Evolutionary conservation across 202 grass and related monocot species (phyloP), one percentile per base, ranked within the genome.

Genomic region (Tripidium arundinaceum): DNA sequence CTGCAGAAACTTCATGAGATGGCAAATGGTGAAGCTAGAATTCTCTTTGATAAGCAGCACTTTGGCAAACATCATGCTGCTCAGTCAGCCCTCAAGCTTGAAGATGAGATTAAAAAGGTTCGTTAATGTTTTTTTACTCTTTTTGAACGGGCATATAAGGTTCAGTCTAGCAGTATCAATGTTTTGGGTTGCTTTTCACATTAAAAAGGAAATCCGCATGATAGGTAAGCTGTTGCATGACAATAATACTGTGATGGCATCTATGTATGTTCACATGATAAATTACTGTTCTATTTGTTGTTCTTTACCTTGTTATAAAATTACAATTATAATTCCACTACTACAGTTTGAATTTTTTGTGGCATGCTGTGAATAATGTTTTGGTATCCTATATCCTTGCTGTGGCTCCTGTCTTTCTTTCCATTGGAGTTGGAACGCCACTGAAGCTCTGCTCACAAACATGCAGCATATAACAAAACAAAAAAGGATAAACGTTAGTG

Each of bases 21-120:
- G 72, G 76, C 90, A 72, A 89, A 88, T 26, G 80, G 52, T 28
- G 58, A 87, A 76, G 86, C 86, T n/a, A 95, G 67, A 86, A 75
- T 86, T 49, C 60, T 99, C 6, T 99, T 99, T 81, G 88, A 99
- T 65, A 86, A 91, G 70, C 96, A 96, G 71, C 96, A 99, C 70
- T 99, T 99, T 76, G 96, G 96, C 62, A 91, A 83, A 70, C 83
- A 99, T 80, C 92, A 99, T 83, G 87, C 96, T 74, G 59, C 71
- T 63, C 84, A 87, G 60, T 99, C 92, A 34, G 46, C 86, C 19
- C 62, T 93, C 18, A 83, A 96, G 83, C 92, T 99, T 63, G 86
- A 95, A 19, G 92, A 95, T 40, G 92, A 93, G 70, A 93, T 99
- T 41, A 76, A 90, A 87, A 99, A 99, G 96, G 96, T 99, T 79